A percentile compares a stretch with the other conserved stretches of the same genome.
Conservation (phyloP, 768 basidiomycete species). For the Chlorophyllum brunneum region DNA sequence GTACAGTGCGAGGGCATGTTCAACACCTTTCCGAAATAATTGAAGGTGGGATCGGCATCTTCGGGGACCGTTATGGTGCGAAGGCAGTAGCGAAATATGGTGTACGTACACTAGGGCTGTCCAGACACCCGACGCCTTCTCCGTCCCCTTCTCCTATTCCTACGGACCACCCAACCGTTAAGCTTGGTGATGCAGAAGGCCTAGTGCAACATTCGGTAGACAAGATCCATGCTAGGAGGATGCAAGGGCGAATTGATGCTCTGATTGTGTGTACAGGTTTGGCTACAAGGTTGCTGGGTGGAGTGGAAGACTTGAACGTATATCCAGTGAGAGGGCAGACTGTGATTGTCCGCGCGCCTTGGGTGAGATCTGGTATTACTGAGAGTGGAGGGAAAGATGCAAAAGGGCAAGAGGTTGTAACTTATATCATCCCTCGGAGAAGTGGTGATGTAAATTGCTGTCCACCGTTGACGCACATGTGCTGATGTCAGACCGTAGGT, state of each 20-base stretch:
- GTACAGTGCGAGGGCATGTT: constrained; percentile 50
- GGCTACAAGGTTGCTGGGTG: constrained; percentile 70
- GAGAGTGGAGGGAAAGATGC: constrained; percentile 26
- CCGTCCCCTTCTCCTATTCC: constrained; percentile 5
- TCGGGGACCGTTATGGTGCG: constrained; percentile 19
- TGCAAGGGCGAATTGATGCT: constrained; percentile 29
- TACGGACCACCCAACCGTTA: neutral
- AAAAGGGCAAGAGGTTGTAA: constrained; percentile 34
- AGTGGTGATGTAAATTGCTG: constrained; percentile 44
- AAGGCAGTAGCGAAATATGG: constrained; percentile 9
- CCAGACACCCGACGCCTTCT: neutral
- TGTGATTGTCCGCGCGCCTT: constrained; percentile 68
- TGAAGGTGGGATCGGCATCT: constrained; percentile 51
- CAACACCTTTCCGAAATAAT: constrained; percentile 69
- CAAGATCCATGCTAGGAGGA: constrained; percentile 7
- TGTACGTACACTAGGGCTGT: constrained; percentile 1
- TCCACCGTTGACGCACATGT: neutral
- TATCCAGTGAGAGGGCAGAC: constrained; percentile 85
- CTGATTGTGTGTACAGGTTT: constrained; percentile 72
- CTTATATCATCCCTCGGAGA: constrained; percentile 63
- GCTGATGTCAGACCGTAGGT: constrained; percentile 23
- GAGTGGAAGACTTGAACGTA: constrained; percentile 73
- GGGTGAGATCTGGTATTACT: constrained; percentile 55
- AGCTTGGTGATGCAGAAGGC: neutral
- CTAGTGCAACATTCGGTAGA: neutral